phyloP scores from a whole-genome alignment of 257 asterid genomes.

The Petunia secreta region DNA sequence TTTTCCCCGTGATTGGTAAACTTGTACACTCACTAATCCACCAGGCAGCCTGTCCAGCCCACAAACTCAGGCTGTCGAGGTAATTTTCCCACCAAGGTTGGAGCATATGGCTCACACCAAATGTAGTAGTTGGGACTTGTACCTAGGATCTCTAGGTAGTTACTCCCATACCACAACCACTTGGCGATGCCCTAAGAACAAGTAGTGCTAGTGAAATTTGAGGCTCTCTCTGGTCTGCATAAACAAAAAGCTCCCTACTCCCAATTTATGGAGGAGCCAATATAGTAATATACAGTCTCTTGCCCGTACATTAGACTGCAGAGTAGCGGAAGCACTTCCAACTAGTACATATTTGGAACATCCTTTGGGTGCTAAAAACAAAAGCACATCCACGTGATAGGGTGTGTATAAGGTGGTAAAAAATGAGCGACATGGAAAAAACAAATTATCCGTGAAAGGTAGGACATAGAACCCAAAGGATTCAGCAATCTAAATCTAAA shows the following conservation, averaged over 20 bases:
- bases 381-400: neutral
- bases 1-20: neutral
- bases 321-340: neutral
- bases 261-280: neutral
- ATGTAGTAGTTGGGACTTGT: neutral
- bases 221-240: neutral
- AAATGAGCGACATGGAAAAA: neutral
- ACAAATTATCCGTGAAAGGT: neutral
- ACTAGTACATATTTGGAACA: neutral
- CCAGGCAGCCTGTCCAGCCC: neutral
- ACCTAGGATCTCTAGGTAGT: neutral
- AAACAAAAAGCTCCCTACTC: slow-evolving; percentile 12
- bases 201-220: neutral
- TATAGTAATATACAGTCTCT: slow-evolving; percentile 3
- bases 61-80: neutral
- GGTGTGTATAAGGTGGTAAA: neutral
- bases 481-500: too few relatives aligned
- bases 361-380: neutral
- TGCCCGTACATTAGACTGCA: slow-evolving; percentile 1
- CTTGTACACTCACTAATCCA: neutral
- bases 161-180: too few relatives aligned
- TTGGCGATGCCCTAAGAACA: neutral
- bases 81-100: slow-evolving; percentile 15
- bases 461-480: too few relatives aligned
- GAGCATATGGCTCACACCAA: neutral